Base-by-base conservation (phyloP, 495 filamentous ascomycete species). In the Hypoxylon subgilvum region DNA sequence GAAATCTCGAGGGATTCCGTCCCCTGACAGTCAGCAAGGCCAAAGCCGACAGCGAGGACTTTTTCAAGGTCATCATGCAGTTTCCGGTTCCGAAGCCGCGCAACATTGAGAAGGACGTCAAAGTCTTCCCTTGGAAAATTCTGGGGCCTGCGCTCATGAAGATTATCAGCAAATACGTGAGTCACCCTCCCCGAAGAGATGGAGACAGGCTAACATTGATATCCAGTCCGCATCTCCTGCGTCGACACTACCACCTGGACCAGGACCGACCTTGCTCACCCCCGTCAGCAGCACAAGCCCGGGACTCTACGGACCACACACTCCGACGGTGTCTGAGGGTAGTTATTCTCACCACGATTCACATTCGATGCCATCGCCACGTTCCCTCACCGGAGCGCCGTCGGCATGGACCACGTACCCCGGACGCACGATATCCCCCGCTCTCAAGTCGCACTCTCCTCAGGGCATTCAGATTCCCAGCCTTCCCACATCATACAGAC, bases 41-140 rank as follows among this genome's bases (percentile, higher is more conserved):
- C 47, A 96, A 96, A 74, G 66, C 82, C 1, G 93, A 97, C 36
- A 95, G 88, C 66, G 92, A 96, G 70, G 89, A 91, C 35, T 97
- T 97, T 75, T 97, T 97, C 84, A 96, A 96, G 75, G 77, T 97
- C 56, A 97, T 98, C 73, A 97, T 98, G 95, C 88, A 84, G n/a
- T 96, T 97, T 69, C 89, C 90, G 8, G 87, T 84, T 18, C 95
- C 95, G 1, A 97, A 97, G 76, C 95, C 94, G 4, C 81, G 94
- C 32, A 96, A 96, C 64, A 98, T 98, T 62, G 94, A 97, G 78
- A 98, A 98, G 74, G 92, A 96, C 65, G 90, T 98, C 63, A 98
- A 98, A 72, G 94, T 97, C 4, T 98, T 97, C 68, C 86, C 90
- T 8, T 98, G 94, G 95, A 90, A 87, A 67, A 88, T 89, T 41